phyloP scores from a whole-genome alignment of 768 basidiomycete species.

The Sistotremastrum niveocremeum region DNA sequence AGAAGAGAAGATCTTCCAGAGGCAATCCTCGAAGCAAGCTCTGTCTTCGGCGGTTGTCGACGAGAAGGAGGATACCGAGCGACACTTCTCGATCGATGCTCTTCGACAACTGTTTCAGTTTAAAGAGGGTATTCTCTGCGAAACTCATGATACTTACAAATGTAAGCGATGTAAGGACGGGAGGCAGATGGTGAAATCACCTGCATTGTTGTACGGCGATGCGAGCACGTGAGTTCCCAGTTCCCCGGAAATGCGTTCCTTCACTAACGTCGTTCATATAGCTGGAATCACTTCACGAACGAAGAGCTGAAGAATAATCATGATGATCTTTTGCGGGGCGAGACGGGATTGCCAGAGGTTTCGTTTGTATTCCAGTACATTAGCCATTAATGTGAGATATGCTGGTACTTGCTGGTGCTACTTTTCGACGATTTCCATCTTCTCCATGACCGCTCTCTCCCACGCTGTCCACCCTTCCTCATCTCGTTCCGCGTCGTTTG shows the following conservation, averaged over 20 bases:
- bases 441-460: constrained; percentile 69
- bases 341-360: constrained; percentile 69
- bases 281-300: constrained; percentile 98
- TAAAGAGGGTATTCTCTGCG: constrained; percentile 74
- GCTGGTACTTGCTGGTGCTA: no score
- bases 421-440: constrained; percentile 42
- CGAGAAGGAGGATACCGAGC: constrained; percentile 88
- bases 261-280: constrained; percentile 17
- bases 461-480: constrained; percentile 62
- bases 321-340: constrained; percentile 87
- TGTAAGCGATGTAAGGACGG: constrained; percentile 85
- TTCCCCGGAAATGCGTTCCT: neutral
- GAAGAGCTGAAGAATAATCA: constrained; percentile 80
- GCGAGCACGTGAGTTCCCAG: constrained; percentile 75
- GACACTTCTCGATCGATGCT: constrained; percentile 85
- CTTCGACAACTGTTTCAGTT: constrained; percentile 86
- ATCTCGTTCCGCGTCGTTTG: constrained; percentile 35
- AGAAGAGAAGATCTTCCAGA: constrained; percentile 98
- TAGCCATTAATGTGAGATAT: constrained; percentile 44
- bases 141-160: constrained; percentile 98
- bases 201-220: constrained; percentile 87
- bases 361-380: constrained; percentile 96
- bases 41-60: constrained; percentile 97
- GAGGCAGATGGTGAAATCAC: constrained; percentile 68
- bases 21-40: constrained; percentile 92